Evolutionary conservation across 2,329 filamentous ascomycete genomes (phyloP).

Genomic region (Alternaria sp.): DNA sequence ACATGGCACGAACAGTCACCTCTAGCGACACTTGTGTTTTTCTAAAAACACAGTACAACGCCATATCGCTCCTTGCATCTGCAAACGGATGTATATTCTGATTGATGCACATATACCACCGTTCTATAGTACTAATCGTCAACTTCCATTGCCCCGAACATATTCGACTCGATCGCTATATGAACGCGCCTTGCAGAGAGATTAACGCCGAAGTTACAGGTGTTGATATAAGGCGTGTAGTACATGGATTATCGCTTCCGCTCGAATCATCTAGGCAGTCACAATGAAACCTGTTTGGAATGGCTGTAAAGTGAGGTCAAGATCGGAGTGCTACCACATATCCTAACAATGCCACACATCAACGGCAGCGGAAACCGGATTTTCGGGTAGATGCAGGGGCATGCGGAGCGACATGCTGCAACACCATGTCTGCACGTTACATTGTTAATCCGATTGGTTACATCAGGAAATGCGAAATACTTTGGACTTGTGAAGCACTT

Average conservation of each 20-base stretch:
- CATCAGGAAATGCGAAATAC: background rate
- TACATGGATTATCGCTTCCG: background rate
- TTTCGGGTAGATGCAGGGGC: constrained; percentile 1
- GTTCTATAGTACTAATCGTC: background rate
- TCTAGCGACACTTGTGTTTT: background rate
- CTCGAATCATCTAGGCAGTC: background rate
- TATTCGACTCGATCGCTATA: background rate
- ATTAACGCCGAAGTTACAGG: background rate
- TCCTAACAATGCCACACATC: background rate
- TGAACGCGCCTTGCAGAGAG: background rate
- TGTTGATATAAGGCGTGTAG: background rate
- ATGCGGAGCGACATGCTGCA: background rate
- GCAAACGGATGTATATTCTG: background rate
- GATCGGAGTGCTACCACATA: background rate
- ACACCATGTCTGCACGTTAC: background rate
- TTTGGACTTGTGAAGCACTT: background rate
- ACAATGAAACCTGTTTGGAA: background rate
- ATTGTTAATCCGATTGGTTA: background rate
- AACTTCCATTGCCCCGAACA: background rate
- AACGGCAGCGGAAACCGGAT: constrained; percentile 4
- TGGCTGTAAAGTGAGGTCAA: background rate
- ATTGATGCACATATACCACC: background rate
- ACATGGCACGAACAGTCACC: background rate
- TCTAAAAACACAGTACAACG: background rate
- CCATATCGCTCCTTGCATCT: background rate